These are phyloP conservation scores for Adansonia rubrostipa DNA, from an alignment of 441 rosid species.

Conservation along the genomic window DNA sequence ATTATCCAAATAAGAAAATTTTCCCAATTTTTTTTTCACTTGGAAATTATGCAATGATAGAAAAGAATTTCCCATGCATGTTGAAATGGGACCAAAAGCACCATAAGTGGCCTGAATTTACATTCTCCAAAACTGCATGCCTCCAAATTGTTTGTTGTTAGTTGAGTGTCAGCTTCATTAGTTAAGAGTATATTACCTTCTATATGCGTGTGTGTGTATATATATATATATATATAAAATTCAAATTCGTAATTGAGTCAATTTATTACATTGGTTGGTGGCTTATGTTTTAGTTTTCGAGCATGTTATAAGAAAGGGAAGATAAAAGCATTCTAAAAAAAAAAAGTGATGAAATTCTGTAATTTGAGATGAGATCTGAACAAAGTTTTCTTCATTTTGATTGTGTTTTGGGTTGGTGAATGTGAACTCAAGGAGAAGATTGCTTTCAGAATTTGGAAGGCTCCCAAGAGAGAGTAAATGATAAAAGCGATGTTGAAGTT, in stretches of 20 bases:
- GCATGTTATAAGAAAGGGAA: neutral
- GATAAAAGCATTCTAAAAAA: neutral
- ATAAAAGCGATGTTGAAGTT: neutral
- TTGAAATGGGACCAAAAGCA: neutral
- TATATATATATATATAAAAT: neutral
- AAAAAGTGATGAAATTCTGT: neutral
- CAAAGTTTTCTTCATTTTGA: neutral
- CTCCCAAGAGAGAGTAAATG: neutral
- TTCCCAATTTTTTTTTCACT: neutral
- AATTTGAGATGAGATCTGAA: neutral
- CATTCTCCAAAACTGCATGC: neutral
- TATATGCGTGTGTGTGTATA: too few species aligned
- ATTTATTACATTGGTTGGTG: neutral
- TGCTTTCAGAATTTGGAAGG: neutral
- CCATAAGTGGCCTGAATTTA: neutral
- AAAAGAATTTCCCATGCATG: slow-evolving; percentile 3
- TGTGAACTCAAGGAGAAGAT: neutral
- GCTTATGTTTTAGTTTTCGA: neutral
- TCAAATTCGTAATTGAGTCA: neutral
- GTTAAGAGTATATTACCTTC: neutral
- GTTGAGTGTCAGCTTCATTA: neutral
- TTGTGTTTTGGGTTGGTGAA: neutral
- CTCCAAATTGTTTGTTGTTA: too few species aligned
- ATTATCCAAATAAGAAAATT: neutral
- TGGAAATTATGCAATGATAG: neutral